Base-by-base conservation (phyloP, 805 yeast species). In the Brettanomyces sp. region DNA sequence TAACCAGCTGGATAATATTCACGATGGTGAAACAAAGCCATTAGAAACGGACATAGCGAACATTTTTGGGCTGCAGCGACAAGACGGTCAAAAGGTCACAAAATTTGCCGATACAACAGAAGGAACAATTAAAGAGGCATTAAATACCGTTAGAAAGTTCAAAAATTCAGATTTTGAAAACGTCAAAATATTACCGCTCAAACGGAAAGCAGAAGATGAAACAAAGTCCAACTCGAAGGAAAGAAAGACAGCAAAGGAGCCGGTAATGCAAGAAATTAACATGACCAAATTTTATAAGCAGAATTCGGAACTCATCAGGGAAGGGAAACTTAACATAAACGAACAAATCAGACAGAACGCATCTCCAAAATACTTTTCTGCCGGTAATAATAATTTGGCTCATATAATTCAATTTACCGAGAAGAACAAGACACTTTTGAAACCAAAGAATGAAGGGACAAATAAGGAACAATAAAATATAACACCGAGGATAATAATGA, bases 281-380 rank as follows among this genome's bases (percentile, higher is more conserved):
- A 61, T 72, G 52, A 62, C 58, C 42, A 58, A 64, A 11, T 71
- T 69, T 47, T 72, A 72, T 46, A 44, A 53, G 11, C 48, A 56
- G 25, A 69, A 71, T 48, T 58, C 56, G 25, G 40, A 53, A 13
- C 50, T 61, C 36, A 62, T 62, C 12, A 53, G 50, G 24, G 43
- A 53, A 1, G 76, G 74, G 1, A 58, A 59, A 22, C 55, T 68
- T 35, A 62, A 65, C 48, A 49, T 52, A 24, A 47, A 49, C 1
- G 52, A 52, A 25, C 50, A 52, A 30, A 39, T 35, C 2, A 34
- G 43, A 4, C 41, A 51, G 36, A 48, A 53, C 41, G 49, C 58
- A 13, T 49, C 55, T 11, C 47, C 62, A 11, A 56, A 49, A 33
- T 58, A 56, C 36, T 60, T 59, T 48, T 51, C 50, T 25, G 55